A percentile compares a stretch with the other conserved stretches of the same genome.
These are phyloP conservation scores for Achaetomiella virescens DNA, from an alignment of 495 filamentous ascomycete genomes.

Conservation along the genomic window DNA sequence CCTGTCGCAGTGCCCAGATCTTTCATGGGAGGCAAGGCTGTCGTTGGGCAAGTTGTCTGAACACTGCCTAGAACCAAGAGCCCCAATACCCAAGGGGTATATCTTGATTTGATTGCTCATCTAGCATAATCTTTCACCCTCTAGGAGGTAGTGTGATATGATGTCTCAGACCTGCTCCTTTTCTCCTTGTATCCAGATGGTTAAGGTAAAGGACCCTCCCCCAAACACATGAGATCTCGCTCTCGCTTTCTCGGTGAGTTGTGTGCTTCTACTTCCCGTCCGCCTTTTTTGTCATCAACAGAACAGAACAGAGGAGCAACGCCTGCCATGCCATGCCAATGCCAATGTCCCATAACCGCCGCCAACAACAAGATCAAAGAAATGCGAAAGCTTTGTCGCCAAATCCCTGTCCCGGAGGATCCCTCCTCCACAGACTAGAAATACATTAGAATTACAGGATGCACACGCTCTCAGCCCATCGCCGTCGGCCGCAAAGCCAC, in stretches of 20 bases:
- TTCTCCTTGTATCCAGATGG: constrained; percentile 1
- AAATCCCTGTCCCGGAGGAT: not conserved
- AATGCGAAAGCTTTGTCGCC: not conserved
- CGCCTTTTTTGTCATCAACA: not conserved
- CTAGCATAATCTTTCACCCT: constrained; percentile 1
- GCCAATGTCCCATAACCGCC: no score
- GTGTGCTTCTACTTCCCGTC: not conserved
- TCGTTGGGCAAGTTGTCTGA: no score
- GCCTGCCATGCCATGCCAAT: constrained; percentile 4
- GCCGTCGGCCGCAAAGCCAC: not conserved
- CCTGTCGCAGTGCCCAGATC: no score
- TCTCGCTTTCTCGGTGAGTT: not conserved
- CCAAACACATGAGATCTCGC: no score
- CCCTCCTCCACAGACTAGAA: not conserved
- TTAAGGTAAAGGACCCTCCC: not conserved
- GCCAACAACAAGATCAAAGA: not conserved
- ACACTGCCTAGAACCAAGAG: no score
- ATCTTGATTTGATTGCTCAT: constrained; percentile 7
- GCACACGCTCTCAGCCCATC: not conserved
- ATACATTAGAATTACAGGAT: constrained; percentile 7
- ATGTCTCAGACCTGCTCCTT: not conserved
- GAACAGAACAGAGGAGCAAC: not conserved
- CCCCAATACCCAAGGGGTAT: not conserved
- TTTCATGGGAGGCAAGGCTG: no score
- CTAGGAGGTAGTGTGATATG: not conserved